These are phyloP conservation scores for Haplosporangium sp. DNA, from an alignment of 371 early-diverging fungal genomes.

Conservation along the genomic window DNA sequence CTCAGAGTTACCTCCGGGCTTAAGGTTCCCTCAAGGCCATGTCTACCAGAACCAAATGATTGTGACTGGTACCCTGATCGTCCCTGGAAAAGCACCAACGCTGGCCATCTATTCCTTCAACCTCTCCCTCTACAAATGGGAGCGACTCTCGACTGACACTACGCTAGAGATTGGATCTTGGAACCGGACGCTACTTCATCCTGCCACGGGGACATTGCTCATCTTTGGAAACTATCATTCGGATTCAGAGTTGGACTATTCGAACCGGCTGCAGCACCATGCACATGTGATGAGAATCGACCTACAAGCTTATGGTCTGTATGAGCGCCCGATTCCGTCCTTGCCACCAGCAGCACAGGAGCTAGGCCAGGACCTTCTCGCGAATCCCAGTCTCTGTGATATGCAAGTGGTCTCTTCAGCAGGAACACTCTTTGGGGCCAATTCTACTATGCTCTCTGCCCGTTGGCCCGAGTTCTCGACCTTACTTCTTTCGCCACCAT, in stretches of 20 bases:
- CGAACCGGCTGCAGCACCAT: constrained; percentile 63
- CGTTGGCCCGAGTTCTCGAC: constrained; percentile 50
- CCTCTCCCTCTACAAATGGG: constrained; percentile 55
- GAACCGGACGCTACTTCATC: constrained; percentile 63
- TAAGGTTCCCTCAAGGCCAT: constrained; percentile 62
- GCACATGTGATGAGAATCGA: constrained; percentile 59
- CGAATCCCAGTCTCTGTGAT: constrained; percentile 19
- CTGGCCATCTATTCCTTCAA: constrained; percentile 62
- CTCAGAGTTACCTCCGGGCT: constrained; percentile 18
- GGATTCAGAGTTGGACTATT: constrained; percentile 60
- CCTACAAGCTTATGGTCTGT: constrained; percentile 60
- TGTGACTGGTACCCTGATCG: constrained; percentile 59
- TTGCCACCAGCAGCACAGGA: constrained; percentile 34
- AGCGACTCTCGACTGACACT: constrained; percentile 56
- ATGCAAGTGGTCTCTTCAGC: constrained; percentile 38
- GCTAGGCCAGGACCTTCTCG: constrained; percentile 35
- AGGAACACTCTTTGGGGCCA: constrained; percentile 37
- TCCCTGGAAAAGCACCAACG: constrained; percentile 54
- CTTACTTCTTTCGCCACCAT: constrained; percentile 44
- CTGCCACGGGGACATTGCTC: constrained; percentile 60
- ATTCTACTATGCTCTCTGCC: constrained; percentile 40
- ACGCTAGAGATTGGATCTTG: constrained; percentile 60
- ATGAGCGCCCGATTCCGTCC: constrained; percentile 48
- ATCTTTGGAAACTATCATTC: constrained; percentile 64
- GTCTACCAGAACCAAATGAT: constrained; percentile 44